Evolutionary conservation across 148 eudicot species (phyloP).

Genomic region (Chenopodium album): DNA sequence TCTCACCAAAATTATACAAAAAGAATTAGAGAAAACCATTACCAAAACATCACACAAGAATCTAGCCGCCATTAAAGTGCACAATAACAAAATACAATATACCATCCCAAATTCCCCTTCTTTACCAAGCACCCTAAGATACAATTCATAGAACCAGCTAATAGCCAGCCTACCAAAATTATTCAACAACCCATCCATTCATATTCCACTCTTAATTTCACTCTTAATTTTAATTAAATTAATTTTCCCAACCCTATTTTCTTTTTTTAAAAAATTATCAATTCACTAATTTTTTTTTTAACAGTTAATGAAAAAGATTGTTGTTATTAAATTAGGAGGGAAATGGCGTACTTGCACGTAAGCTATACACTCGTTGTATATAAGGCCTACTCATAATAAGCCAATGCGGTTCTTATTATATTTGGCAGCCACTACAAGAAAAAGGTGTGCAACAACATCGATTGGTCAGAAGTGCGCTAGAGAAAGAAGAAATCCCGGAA

Average conservation of each 20-base stretch:
- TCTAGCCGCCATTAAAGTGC: background rate
- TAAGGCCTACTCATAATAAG: background rate
- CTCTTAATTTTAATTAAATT: background rate
- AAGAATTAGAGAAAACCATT: background rate
- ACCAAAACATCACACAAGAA: background rate
- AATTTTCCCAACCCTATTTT: background rate
- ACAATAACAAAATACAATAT: background rate
- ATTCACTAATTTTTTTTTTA: background rate
- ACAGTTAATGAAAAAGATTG: background rate
- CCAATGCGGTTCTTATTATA: constrained; percentile 19
- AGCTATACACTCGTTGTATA: background rate
- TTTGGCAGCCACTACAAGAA: constrained; percentile 18
- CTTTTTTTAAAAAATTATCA: too few relatives aligned
- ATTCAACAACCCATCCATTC: constrained; percentile 12
- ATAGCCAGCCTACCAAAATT: background rate
- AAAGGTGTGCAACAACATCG: constrained; percentile 14
- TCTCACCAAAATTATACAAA: background rate
- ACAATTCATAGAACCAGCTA: background rate
- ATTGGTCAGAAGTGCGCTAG: constrained; percentile 19
- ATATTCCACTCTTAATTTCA: constrained; percentile 5
- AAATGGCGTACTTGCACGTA: too few relatives aligned
- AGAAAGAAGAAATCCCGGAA: background rate
- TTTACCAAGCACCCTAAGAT: background rate
- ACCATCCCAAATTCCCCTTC: background rate
- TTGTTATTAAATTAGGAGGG: too few relatives aligned